These are phyloP conservation scores for Puccinia hordei DNA, from an alignment of 1,284 basidiomycete genomes.

Conservation along the genomic window DNA sequence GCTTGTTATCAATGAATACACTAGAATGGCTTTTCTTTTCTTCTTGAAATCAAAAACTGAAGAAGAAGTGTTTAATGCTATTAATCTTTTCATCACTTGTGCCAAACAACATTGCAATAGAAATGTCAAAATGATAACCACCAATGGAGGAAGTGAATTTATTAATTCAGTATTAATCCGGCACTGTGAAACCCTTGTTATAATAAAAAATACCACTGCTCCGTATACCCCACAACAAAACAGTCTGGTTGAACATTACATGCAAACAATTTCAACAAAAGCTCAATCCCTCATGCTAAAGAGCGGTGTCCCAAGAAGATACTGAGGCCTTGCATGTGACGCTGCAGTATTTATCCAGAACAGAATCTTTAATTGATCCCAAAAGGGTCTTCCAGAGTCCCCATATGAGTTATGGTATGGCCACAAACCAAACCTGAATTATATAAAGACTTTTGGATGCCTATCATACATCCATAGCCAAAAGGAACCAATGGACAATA, in stretches of 20 bases:
- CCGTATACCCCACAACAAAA: conserved; percentile 23
- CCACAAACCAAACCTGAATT: not conserved
- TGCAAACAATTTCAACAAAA: not conserved
- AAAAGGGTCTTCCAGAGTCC: not conserved
- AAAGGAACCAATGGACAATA: not conserved
- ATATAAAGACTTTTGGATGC: conserved; percentile 6
- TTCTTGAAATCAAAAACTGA: conserved; percentile 8
- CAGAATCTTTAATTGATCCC: not conserved
- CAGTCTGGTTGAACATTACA: not conserved
- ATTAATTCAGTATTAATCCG: not conserved
- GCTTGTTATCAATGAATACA: not conserved
- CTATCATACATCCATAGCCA: too few relatives aligned
- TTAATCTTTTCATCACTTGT: not conserved
- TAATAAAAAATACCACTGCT: not conserved
- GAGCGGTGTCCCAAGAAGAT: not conserved
- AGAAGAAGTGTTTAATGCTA: conserved; percentile 7
- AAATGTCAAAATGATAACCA: not conserved
- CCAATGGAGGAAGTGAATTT: conserved; percentile 18
- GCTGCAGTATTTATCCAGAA: not conserved
- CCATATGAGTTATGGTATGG: not conserved
- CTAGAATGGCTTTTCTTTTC: not conserved
- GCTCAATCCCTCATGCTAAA: not conserved
- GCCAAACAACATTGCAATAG: not conserved
- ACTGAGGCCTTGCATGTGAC: not conserved
- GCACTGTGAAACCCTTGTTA: not conserved